phyloP scores from a whole-genome alignment of 2,329 filamentous ascomycete genomes.

The Emmonsiellopsis sp. region DNA sequence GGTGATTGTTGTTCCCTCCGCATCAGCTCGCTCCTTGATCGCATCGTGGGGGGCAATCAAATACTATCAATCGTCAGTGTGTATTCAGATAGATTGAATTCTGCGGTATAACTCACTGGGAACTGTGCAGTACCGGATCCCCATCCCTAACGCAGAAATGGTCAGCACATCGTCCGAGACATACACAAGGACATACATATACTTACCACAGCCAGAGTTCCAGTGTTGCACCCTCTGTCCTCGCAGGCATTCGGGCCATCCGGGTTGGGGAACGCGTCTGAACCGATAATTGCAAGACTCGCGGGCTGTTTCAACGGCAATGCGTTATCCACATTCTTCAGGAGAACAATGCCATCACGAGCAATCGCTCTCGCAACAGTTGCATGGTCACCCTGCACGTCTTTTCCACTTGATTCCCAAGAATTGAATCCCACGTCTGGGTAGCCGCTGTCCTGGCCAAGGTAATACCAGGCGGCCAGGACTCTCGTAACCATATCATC shows the following conservation, averaged over 20 bases:
- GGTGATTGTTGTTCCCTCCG: constrained; percentile 32
- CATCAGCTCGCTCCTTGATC: constrained; percentile 27
- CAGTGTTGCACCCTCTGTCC: constrained; percentile 56
- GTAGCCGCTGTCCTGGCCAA: constrained; percentile 37
- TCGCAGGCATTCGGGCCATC: constrained; percentile 43
- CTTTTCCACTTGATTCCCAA: constrained; percentile 28
- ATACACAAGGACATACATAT: neutral
- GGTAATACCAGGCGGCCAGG: constrained; percentile 39
- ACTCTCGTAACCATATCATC: constrained; percentile 19
- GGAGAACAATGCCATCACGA: constrained; percentile 38
- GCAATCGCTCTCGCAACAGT: constrained; percentile 31
- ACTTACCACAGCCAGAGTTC: constrained; percentile 51
- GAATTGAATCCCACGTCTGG: constrained; percentile 36
- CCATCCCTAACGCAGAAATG: constrained; percentile 42
- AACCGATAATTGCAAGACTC: constrained; percentile 40
- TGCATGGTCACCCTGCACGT: constrained; percentile 31
- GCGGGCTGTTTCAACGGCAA: constrained; percentile 38
- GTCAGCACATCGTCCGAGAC: neutral
- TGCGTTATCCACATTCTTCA: constrained; percentile 35
- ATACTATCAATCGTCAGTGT: constrained; percentile 17
- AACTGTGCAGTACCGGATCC: constrained; percentile 63
- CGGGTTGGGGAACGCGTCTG: constrained; percentile 37
- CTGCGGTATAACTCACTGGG: constrained; percentile 30
- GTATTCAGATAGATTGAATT: neutral
- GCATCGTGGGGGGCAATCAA: constrained; percentile 35